Percentiles rank a stretch among this genome's conserved stretches.
phyloP scores from a whole-genome alignment of 805 yeast species.

The Candida pini region DNA sequence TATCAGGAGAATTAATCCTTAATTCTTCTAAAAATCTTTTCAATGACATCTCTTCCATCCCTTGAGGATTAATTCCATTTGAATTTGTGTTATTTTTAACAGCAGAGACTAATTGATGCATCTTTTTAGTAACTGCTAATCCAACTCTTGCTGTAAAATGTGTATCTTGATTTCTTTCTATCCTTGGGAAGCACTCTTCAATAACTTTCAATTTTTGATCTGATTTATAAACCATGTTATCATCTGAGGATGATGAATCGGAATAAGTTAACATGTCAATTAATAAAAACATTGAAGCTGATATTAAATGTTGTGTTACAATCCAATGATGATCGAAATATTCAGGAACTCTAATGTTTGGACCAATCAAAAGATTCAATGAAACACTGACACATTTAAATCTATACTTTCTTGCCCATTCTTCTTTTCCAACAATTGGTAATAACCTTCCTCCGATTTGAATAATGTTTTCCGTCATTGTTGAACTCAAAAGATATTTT shows the following conservation, averaged over 20 bases:
- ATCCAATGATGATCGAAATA: conserved; percentile 23
- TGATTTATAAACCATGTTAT: conserved; percentile 19
- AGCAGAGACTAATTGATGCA: conserved; percentile 15
- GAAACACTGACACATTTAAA: conserved; percentile 16
- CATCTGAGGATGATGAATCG: no score
- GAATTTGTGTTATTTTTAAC: conserved; percentile 10
- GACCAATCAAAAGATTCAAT: conserved; percentile 10
- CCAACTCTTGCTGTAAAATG: conserved; percentile 23
- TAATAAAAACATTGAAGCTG: conserved; percentile 20
- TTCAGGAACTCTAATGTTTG: conserved; percentile 11
- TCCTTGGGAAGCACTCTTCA: conserved; percentile 14
- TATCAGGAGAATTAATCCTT: conserved; percentile 12
- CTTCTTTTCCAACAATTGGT: conserved; percentile 13
- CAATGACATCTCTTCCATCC: conserved; percentile 16
- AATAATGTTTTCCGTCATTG: conserved; percentile 19
- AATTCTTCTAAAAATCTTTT: conserved; percentile 14
- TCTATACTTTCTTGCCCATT: conserved; percentile 17
- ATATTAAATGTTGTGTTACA: conserved; percentile 22
- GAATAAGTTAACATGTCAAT: conserved; percentile 22
- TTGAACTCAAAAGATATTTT: conserved; percentile 17
- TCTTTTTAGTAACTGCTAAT: conserved; percentile 22
- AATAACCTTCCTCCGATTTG: conserved; percentile 20
- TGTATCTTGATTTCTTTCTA: conserved; percentile 10
- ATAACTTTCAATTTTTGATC: conserved; percentile 13
- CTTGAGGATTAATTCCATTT: no score